Evolutionary conservation across 176 grass and related monocot genomes (phyloP).

Genomic region (Ensete ventricosum): DNA sequence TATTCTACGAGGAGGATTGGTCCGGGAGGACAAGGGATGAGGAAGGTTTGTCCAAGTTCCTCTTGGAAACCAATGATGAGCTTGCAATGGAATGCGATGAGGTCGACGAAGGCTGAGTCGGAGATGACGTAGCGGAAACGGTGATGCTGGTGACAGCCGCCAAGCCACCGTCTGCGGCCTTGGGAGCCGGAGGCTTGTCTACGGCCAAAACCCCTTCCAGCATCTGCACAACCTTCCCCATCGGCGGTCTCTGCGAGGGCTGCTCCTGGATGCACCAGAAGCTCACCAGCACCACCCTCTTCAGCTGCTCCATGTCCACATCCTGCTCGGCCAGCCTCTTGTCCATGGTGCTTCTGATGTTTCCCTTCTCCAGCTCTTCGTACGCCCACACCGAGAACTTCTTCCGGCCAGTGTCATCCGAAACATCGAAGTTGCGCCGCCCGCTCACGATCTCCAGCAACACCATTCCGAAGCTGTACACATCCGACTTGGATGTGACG

Average conservation of each 20-base stretch:
- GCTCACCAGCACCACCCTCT: slow-evolving; percentile 53
- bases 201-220: slow-evolving; percentile 77
- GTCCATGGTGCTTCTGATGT: slow-evolving; percentile 32
- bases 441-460: slow-evolving; percentile 74
- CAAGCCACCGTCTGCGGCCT: slow-evolving; percentile 38
- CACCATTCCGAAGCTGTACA: slow-evolving; percentile 97
- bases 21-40: background rate
- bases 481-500: slow-evolving; percentile 83
- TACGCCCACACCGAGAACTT: slow-evolving; percentile 87
- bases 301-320: slow-evolving; percentile 59
- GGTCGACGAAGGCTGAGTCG: background rate
- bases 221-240: slow-evolving; percentile 99
- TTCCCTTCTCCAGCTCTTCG: slow-evolving; percentile 73
- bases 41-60: background rate
- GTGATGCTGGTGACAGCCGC: background rate
- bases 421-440: slow-evolving; percentile 70
- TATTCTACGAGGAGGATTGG: background rate
- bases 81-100: background rate
- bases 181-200: slow-evolving; percentile 65
- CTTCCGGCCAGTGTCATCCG: slow-evolving; percentile 59
- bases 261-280: slow-evolving; percentile 99
- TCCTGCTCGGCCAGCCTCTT: slow-evolving; percentile 33
- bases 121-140: background rate
- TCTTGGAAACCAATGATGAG: background rate
- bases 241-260: slow-evolving; percentile 63